Base-by-base conservation (phyloP, 345 rosid species). In the Populus tremula region DNA sequence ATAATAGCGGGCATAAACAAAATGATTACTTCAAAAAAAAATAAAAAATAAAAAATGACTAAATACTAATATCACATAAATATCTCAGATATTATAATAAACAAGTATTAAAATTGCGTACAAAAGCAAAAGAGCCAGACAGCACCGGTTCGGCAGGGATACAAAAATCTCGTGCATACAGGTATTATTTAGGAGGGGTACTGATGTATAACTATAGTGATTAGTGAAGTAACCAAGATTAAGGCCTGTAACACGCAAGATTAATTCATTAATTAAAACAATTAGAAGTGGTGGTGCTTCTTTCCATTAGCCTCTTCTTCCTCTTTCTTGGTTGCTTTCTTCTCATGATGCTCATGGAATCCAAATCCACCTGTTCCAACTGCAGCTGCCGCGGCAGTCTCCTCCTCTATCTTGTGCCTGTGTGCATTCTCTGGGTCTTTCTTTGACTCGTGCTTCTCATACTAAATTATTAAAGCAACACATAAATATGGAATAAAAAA, bases 341-440 rank as follows among this genome's bases (percentile, higher is more conserved):
- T 90, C 86, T 87, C 89, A 29, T 88, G 90, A 76, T 85, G 89
- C 87, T 90, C 90, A 65, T 88, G 93, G 81, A 87, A 81, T 8
- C 86, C 89, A 56, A 59, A 85, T 20, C 90, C 93, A 1, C 89
- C 89, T 0, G 88, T 8, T 20, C 86, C 90, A 0, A 85, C 88
- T 0, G 91, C 91, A 0, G 78, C 83, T 0, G 89, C 88, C 0
- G 89, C 89, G 0, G 88, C 90, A 0, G 86, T 63, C 85, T 86
- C 90, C 80, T 88, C 93, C 73, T 83, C 84, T 71, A 86, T 68
- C 82, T 87, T 88, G 88, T 90, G 91, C 85, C n/a, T 82, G 76
- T 85, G 91, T 1, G 86, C 91, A 38, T 88, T 86, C 77, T 90
- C 89, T 8, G 93, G 91, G 79, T 90, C 91, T 72, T 88, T 88